Base-by-base conservation (phyloP, 805 yeast genomes). In the Priceomyces medius region DNA sequence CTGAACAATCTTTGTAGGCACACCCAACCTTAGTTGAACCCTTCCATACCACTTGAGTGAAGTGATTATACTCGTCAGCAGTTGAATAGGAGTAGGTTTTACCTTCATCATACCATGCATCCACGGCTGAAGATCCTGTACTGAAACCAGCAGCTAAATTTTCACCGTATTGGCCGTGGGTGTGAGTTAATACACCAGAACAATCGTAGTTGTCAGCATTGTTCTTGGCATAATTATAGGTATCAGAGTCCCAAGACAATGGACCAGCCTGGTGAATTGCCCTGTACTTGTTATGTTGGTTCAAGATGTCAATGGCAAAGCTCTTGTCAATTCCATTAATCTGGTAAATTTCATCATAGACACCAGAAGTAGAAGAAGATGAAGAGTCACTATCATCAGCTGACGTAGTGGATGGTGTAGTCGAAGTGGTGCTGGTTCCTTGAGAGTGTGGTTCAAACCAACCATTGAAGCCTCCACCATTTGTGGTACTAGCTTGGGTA, bases 11-110 rank as follows among this genome's bases (percentile, higher is more conserved):
- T 55, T 79, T 81, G 60, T 71, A 66, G 38, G 84, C 93, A 66
- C 95, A 87, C 13, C 95, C 95, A 12, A 87, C 42, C 46, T 70
- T 61, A 9, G 80, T 70, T 20, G 87, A 67, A 20, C 66, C 61
- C 48, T 71, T 74, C 95, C 95, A 87, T 19, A 87, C 79, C 31
- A 87, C 66, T 59, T 85, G 93, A 16, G 95, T 84, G 64, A 86
- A 88, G n/a, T 61, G 66, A 45, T 62, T 54, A 44, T 56, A 63
- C 9, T 53, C 49, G 44, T 56, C 53, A 23, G 55, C 58, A 3
- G 56, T 26, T n/a, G 38, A 23, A 46, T 57, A 65, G 43, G 50
- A 46, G 45, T 55, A 64, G 16, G 56, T 40, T 8, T 45, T 43
- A 3, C 65, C 67, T 44, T 65, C 71, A 13, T 47, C 63, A 45